Evolutionary conservation across 2,329 filamentous ascomycete genomes (phyloP), one percentile per base, ranked within the genome.

Genomic region (Fusarium longipes): DNA sequence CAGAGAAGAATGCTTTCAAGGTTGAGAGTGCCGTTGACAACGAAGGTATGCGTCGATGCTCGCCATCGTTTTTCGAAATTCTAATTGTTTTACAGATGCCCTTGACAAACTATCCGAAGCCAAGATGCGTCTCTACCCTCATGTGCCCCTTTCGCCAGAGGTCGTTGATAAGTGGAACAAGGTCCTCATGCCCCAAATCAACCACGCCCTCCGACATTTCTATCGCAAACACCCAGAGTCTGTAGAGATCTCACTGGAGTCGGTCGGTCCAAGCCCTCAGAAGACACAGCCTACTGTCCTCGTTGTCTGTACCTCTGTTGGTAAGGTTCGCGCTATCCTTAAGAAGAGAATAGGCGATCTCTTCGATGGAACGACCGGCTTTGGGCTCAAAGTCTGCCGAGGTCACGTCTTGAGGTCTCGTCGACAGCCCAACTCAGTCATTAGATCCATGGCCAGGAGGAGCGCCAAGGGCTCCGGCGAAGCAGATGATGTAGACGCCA

Each of bases 171-270:
- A 89, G 64, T 95, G 91, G 91, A 90, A 93, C 70, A 83, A 82
- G 3, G 84, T 84, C 4, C 79, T 93, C 57, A 91, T 93, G 81
- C 89, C 90, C 3, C 89, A 92, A 62, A 86, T 95, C 63, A 91
- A 93, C 74, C 83, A 87, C 18, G 87, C 92, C 2, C 83, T 93
- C 17, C 86, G 89, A 22, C 85, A 87, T 49, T 92, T 92, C 61
- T 89, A 93, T 71, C 86, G 86, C 66, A 91, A 91, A 70, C 86
- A 92, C 48, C 86, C 89, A 1, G 92, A 95, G 75, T 92, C 91
- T 1, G 88, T 93, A 32, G 91, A 92, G 71, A 93, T 95, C 38
- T 91, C 90, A 11, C 85, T 95, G 2, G 88, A 93, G 62, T 90
- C 89, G 1, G 88, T 93, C 38, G 92, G 92, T 18, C 88, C 91